These are phyloP conservation scores for Usnea hakonensis DNA, from an alignment of 495 filamentous ascomycete species.

Conservation along the genomic window DNA sequence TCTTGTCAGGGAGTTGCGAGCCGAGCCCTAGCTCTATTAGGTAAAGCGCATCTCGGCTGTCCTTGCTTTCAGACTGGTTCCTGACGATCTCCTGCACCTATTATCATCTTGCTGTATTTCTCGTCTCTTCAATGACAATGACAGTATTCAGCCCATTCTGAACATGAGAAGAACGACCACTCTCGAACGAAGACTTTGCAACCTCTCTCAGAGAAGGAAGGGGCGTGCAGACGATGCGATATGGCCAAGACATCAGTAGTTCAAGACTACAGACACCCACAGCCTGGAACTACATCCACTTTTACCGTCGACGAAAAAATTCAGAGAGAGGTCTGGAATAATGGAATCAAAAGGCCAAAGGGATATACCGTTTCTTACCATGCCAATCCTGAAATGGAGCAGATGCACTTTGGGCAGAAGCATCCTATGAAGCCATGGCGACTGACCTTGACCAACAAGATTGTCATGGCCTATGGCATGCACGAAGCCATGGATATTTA, in stretches of 20 bases:
- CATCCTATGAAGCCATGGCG: conserved; percentile 99
- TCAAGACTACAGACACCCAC: conserved; percentile 58
- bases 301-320: conserved; percentile 57
- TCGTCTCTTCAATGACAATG: neutral
- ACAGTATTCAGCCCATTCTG: neutral
- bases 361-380: conserved; percentile 96
- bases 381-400: conserved; percentile 89
- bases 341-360: conserved; percentile 67
- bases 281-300: conserved; percentile 49
- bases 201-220: neutral
- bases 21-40: neutral
- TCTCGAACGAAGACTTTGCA: neutral
- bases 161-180: neutral
- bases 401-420: conserved; percentile 87
- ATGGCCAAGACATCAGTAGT: conserved; percentile 43
- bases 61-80: neutral
- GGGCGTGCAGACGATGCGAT: neutral
- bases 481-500: conserved; percentile 94
- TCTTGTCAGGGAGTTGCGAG: neutral
- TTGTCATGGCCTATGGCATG: conserved; percentile 90
- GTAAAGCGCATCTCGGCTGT: conserved; percentile 1
- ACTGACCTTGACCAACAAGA: conserved; percentile 85
- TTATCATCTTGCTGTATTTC: neutral
- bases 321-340: conserved; percentile 56
- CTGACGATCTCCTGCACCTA: neutral